Evolutionary conservation across 495 filamentous ascomycete genomes (phyloP).

Genomic region (Chlorociboria aeruginascens): DNA sequence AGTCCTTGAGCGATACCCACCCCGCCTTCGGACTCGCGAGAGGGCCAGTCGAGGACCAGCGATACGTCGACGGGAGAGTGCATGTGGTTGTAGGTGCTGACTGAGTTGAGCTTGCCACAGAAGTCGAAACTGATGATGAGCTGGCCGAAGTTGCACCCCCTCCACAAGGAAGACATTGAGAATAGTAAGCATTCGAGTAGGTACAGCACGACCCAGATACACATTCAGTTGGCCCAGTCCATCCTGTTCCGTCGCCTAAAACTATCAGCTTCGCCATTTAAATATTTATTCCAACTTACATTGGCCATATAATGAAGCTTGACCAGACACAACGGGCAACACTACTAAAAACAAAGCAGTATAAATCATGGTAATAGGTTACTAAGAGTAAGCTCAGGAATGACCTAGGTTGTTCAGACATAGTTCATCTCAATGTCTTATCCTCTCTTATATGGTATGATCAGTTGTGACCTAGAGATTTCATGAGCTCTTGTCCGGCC

Average conservation of each 20-base stretch:
- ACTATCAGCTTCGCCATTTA: background rate
- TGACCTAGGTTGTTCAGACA: background rate
- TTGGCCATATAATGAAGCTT: background rate
- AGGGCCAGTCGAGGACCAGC: constrained; percentile 36
- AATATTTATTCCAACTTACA: constrained; percentile 1
- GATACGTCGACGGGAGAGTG: constrained; percentile 39
- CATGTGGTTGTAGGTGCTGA: constrained; percentile 22
- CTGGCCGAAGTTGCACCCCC: background rate
- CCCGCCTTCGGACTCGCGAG: constrained; percentile 37
- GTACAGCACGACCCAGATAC: constrained; percentile 12
- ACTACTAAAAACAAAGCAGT: background rate
- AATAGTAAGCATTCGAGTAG: constrained; percentile 3
- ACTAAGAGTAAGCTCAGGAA: background rate
- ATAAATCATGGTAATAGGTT: background rate
- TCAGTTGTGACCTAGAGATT: background rate
- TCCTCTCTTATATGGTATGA: background rate
- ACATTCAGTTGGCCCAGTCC: constrained; percentile 12
- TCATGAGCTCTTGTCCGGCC: background rate
- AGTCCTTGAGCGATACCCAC: constrained; percentile 46
- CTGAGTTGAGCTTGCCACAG: constrained; percentile 9
- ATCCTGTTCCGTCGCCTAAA: constrained; percentile 9
- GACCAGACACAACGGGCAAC: background rate
- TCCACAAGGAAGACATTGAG: constrained; percentile 10
- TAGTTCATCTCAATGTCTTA: background rate
- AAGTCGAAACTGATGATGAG: background rate